Base-by-base conservation (phyloP, 1,284 basidiomycete species). In the Malassezia brasiliensis region DNA sequence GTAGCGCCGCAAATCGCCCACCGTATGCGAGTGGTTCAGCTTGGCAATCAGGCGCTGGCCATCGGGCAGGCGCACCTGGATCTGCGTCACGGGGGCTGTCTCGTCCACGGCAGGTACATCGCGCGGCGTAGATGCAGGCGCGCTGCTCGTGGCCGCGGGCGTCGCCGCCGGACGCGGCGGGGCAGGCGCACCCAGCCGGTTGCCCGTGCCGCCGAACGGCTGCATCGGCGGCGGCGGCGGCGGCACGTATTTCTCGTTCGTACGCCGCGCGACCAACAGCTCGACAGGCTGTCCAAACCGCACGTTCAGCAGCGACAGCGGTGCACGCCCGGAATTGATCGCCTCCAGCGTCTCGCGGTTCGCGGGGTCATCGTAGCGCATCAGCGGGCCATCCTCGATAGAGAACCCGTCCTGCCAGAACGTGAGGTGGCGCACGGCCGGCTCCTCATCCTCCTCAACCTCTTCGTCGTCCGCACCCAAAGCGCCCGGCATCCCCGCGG, bases 371-470 rank as follows among this genome's bases (percentile, higher is more conserved):
- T 88, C 86, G 72, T 94, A 96, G 37, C 81, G 78, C 80, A 86
- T 82, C 53, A 96, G 78, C 36, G 85, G 84, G 2, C 90, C 90
- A 64, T 91, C 88, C 67, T 93, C 90, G 53, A 98, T 83, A 42
- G 85, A 86, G 77, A 96, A 96, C 0, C 93, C 93, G 63, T 96
- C 83, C 34, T 84, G 80, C 93, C 94, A 98, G 76, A 98, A 90
- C 0, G 87, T 93, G 35, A 96, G 79, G 53, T 83, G 81, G 11
- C 93, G 83, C 44, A 85, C 82, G 0, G 81, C 86, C 0, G 60
- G 61, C 25, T 62, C 62, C 40, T 81, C 79, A 22, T 83, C 82
- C 20, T 79, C 81, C 46, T 78, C 78, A 7, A 68, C 61, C 25
- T 28, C 20, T 1, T 34, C 22, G 22, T 34, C 44, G 4, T n/a